Evolutionary conservation across 768 basidiomycete genomes (phyloP), one percentile per base, ranked within the genome.

Genomic region (Lactarius hatsudake): DNA sequence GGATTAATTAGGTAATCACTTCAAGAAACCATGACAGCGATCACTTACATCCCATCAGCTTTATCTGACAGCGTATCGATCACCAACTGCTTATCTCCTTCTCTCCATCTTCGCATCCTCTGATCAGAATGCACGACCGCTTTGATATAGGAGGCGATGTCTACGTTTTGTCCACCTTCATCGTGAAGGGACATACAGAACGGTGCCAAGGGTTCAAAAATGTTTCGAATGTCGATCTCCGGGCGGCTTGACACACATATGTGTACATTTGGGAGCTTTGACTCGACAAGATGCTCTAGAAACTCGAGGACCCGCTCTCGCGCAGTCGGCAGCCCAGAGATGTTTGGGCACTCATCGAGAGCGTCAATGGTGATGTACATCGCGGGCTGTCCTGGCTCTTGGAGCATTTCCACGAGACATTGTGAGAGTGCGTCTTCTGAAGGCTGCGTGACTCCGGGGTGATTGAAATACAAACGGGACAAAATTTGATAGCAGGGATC

Each of bases 181-280:
- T 28, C 42, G 3, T 66, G 53, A 3, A 66, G 26, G 18, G 53
- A 56, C 34, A 66, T 7, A n/a, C 23, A 32, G 9, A 26, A 45
- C 2, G 18, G 30, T 12, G 30, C 59, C 32, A 66, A 12, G 7
- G 53, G 54, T 5, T 36, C 13, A 2, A 66, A 28, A 38, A 18
- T 10, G 20, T 32, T 5, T 4, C 26, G 23, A 15, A 66, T 66
- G 54, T 66, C 65, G 15, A 7, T 32, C 42, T 66, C 65, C 0
- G 23, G 60, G 20, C 65, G 53, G n/a, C 59, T 56, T 7, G 64
- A 60, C 17, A 61, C 18, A 10, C 64, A 65, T 26, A 65, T 28
- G 9, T 59, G 32, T 32, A 32, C 32, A 32, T 32, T 32, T 32
- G 32, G 32, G 64, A 55, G 7, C 0, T 15, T n/a, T 13, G 36